Percentiles rank a stretch among this genome's conserved stretches.
Evolutionary conservation across 2,329 filamentous ascomycete genomes (phyloP).

Genomic region (Ascochyta clinopodiicola): DNA sequence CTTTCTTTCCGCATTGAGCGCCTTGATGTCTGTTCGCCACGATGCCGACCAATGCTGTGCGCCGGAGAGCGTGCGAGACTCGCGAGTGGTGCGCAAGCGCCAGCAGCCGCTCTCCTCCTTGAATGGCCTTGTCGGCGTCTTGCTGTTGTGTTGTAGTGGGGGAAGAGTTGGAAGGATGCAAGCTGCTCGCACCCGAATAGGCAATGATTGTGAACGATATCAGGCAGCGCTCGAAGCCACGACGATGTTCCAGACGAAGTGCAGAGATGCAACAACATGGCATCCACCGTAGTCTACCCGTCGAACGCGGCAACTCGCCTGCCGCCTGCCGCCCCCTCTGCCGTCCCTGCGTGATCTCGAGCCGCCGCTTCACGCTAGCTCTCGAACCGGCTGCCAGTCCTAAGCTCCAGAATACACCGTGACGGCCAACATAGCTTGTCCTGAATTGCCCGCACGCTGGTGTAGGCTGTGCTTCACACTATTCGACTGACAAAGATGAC

Average conservation of each 20-base stretch:
- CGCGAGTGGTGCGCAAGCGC: background rate
- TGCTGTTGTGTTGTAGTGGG: background rate
- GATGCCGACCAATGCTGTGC: background rate
- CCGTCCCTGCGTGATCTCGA: slow-evolving; percentile 12
- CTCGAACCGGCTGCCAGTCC: background rate
- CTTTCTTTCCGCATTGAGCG: background rate
- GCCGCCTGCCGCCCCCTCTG: background rate
- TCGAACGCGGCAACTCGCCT: slow-evolving; percentile 1
- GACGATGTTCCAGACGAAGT: background rate
- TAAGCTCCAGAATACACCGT: background rate
- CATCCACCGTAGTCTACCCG: background rate
- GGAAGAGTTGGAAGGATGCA: background rate
- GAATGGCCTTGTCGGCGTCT: background rate
- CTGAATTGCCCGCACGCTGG: background rate
- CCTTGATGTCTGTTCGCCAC: background rate
- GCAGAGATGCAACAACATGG: too few species aligned
- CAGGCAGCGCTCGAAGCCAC: background rate
- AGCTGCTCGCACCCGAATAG: background rate
- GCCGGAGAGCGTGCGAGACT: background rate
- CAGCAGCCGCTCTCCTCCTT: background rate
- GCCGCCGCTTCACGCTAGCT: slow-evolving; percentile 4
- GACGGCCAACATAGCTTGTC: background rate
- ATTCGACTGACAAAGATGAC: slow-evolving; percentile 8
- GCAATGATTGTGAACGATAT: slow-evolving; percentile 7
- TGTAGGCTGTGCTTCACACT: slow-evolving; percentile 1